These are phyloP conservation scores for Dioscorea dumetorum DNA, from an alignment of 106 monocot species.

Conservation along the genomic window DNA sequence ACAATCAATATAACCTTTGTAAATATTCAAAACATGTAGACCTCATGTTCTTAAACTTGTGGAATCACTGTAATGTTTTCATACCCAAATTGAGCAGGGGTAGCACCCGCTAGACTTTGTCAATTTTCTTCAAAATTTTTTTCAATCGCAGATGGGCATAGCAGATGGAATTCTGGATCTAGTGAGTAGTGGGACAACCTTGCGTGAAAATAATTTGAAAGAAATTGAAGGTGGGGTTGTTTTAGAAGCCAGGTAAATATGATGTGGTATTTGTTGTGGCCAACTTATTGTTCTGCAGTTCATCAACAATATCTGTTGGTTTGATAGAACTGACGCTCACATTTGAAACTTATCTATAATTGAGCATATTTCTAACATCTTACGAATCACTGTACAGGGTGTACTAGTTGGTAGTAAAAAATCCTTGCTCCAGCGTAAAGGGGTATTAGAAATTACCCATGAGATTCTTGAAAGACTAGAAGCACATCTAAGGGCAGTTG, in stretches of 20 bases:
- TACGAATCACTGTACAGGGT: constrained; percentile 38
- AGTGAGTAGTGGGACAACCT: constrained; percentile 90
- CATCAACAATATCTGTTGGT: background rate
- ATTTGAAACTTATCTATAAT: background rate
- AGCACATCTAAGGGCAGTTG: constrained; percentile 76
- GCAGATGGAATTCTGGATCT: constrained; percentile 94
- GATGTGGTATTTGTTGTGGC: background rate
- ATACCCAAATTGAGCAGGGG: too few relatives aligned
- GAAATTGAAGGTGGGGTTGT: constrained; percentile 91
- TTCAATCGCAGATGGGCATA: constrained; percentile 28
- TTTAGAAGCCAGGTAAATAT: constrained; percentile 50
- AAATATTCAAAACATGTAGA: too few relatives aligned
- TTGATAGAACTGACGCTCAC: background rate
- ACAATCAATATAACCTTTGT: too few relatives aligned
- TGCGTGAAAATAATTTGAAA: constrained; percentile 94
- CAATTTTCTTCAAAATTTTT: background rate
- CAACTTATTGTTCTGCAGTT: background rate
- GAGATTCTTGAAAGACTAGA: constrained; percentile 98
- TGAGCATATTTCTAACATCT: background rate
- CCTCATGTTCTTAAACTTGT: too few relatives aligned
- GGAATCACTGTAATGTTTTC: too few relatives aligned
- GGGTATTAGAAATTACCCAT: constrained; percentile 85
- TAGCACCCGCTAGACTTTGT: too few relatives aligned
- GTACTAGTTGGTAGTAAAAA: constrained; percentile 86
- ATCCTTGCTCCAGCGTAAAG: constrained; percentile 63